Evolutionary conservation across 208 protist species (phyloP).

Genomic region (Jaenimonas drosophilae): DNA sequence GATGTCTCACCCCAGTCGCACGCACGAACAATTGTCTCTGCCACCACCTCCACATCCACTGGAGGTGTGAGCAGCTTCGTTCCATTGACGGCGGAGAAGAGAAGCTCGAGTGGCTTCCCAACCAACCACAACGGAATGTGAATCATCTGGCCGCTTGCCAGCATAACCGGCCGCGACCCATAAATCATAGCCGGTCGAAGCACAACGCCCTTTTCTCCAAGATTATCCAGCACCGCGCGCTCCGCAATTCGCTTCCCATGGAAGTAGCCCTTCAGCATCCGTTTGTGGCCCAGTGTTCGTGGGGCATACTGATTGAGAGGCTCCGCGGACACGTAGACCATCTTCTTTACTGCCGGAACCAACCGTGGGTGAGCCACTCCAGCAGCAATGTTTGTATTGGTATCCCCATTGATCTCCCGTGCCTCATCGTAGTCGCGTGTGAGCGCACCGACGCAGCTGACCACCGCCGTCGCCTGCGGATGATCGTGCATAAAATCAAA

Average conservation of each 20-base stretch:
- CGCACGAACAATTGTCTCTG: conserved; percentile 52
- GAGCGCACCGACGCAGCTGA: conserved; percentile 59
- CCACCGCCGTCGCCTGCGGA: conserved; percentile 51
- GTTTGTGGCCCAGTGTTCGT: conserved; percentile 13
- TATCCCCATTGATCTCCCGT: conserved; percentile 55
- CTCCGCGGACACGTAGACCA: conserved; percentile 75
- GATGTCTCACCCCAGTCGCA: no score
- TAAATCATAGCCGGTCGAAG: conserved; percentile 75
- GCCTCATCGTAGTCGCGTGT: conserved; percentile 58
- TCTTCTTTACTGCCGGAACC: conserved; percentile 18
- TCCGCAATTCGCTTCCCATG: conserved; percentile 70
- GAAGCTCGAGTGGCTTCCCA: conserved; percentile 38
- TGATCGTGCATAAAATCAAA: conserved; percentile 69
- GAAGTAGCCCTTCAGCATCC: conserved; percentile 74
- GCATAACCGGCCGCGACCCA: no score
- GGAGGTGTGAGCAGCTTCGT: conserved; percentile 50
- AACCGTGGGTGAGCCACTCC: conserved; percentile 46
- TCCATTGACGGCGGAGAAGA: conserved; percentile 37
- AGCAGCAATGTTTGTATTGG: conserved; percentile 71
- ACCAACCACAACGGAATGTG: conserved; percentile 57
- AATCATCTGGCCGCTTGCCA: conserved; percentile 21
- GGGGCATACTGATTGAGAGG: conserved; percentile 30
- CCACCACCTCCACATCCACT: conserved; percentile 49
- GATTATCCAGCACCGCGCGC: conserved; percentile 52
- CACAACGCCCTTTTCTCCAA: conserved; percentile 33